Percentiles rank a stretch among this genome's conserved stretches.
phyloP scores from a whole-genome alignment of 257 asterid genomes.

The Parsonsia alboflavescens region DNA sequence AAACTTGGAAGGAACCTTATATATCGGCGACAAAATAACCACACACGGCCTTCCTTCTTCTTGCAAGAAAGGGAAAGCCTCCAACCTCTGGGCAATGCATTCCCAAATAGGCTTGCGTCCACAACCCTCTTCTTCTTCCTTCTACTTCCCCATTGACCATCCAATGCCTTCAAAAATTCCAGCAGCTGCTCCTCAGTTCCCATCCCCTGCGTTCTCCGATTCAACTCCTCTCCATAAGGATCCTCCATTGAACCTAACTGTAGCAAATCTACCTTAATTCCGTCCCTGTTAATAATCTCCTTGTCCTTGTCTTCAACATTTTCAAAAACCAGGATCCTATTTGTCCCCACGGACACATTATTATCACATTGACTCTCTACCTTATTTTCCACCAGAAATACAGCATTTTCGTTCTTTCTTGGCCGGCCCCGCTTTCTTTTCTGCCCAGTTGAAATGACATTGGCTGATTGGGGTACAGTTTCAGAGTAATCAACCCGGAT shows the following conservation, averaged over 20 bases:
- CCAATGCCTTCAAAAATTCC: constrained; percentile 48
- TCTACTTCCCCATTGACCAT: constrained; percentile 80
- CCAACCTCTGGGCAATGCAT: constrained; percentile 70
- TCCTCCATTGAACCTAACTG: constrained; percentile 47
- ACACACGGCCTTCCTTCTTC: constrained; percentile 54
- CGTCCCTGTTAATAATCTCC: constrained; percentile 49
- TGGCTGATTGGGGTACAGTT: constrained; percentile 17
- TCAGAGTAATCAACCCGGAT: constrained; percentile 43
- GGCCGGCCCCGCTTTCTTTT: constrained; percentile 68
- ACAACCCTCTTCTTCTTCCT: constrained; percentile 76
- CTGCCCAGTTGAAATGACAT: constrained; percentile 14
- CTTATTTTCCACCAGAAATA: constrained; percentile 16
- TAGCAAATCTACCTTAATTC: constrained; percentile 53
- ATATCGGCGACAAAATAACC: constrained; percentile 68
- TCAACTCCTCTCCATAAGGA: constrained; percentile 53
- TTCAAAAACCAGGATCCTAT: constrained; percentile 27
- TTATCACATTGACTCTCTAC: constrained; percentile 10
- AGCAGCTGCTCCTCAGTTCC: constrained; percentile 48
- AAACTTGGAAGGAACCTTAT: constrained; percentile 50
- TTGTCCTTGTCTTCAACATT: constrained; percentile 41
- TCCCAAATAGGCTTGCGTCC: constrained; percentile 67
- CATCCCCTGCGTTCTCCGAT: constrained; percentile 44
- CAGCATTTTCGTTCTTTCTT: constrained; percentile 22
- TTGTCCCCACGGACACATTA: constrained; percentile 10
- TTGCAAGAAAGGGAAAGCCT: constrained; percentile 55